A percentile compares a stretch with the other conserved stretches of the same genome.
phyloP scores from a whole-genome alignment of 2,329 filamentous ascomycete species.

The Metarhizium robertsii region DNA sequence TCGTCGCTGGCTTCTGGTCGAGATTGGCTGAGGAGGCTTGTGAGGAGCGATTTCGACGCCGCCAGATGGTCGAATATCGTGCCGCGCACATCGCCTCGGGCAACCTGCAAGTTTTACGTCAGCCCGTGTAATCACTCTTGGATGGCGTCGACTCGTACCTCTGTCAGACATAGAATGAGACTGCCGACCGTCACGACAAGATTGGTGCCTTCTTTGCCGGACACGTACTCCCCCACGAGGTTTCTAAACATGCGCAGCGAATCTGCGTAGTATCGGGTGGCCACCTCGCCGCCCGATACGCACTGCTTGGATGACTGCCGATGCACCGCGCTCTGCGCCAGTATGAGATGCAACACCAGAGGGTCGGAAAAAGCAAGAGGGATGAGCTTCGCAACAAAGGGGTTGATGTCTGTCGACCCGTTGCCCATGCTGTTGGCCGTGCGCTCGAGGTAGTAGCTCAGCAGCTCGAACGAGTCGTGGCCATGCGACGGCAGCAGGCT shows the following conservation, averaged over 20 bases:
- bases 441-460: conserved; percentile 34
- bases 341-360: conserved; percentile 34
- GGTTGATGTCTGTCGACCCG: conserved; percentile 34
- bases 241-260: conserved; percentile 26
- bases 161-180: conserved; percentile 35
- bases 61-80: conserved; percentile 36
- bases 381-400: conserved; percentile 35
- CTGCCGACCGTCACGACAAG: conserved; percentile 34
- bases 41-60: conserved; percentile 32
- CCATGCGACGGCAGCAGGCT: conserved; percentile 20
- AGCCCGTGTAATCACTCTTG: not conserved
- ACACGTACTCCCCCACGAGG: conserved; percentile 24
- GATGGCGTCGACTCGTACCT: conserved; percentile 21
- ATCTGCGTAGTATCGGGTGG: conserved; percentile 25
- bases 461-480: conserved; percentile 31
- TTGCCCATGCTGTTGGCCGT: conserved; percentile 39
- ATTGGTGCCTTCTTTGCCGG: conserved; percentile 22
- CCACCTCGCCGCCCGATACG: conserved; percentile 19
- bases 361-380: conserved; percentile 35
- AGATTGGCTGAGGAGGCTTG: conserved; percentile 23
- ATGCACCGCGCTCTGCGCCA: conserved; percentile 33
- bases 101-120: conserved; percentile 15
- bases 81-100: conserved; percentile 34
- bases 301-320: conserved; percentile 22
- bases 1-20: conserved; percentile 23